These are phyloP conservation scores for Termitomyces sp. DNA, from an alignment of 768 basidiomycete species.

Conservation along the genomic window DNA sequence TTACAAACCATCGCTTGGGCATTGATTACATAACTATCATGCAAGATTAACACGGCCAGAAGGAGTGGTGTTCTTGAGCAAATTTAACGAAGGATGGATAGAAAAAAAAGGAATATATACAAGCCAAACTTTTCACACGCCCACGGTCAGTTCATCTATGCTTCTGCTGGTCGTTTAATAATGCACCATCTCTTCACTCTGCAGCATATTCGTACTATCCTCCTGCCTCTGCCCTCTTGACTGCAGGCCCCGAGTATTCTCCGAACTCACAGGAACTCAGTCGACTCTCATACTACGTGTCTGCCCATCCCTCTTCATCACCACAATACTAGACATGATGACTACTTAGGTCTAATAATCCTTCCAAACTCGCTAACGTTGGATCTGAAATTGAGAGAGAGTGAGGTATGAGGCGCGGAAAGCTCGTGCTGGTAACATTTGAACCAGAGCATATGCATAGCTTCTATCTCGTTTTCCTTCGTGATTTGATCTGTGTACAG, in stretches of 20 bases:
- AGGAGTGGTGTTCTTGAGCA: no score
- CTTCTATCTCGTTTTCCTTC: neutral
- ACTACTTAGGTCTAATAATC: slow-evolving; percentile 56
- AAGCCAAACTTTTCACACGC: slow-evolving; percentile 2
- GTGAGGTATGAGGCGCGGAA: slow-evolving; percentile 60
- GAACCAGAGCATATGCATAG: slow-evolving; percentile 69
- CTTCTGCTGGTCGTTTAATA: slow-evolving; percentile 14
- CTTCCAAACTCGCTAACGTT: slow-evolving; percentile 75
- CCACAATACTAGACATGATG: neutral
- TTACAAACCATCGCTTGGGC: no score
- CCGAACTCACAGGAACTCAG: slow-evolving; percentile 86
- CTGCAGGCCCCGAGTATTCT: slow-evolving; percentile 73
- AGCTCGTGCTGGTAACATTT: slow-evolving; percentile 69
- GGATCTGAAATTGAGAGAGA: slow-evolving; percentile 71
- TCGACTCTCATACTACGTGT: slow-evolving; percentile 80
- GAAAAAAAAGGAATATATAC: slow-evolving; percentile 4
- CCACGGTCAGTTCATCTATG: slow-evolving; percentile 10
- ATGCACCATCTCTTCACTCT: slow-evolving; percentile 79
- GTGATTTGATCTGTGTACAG: slow-evolving; percentile 31
- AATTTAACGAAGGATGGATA: neutral
- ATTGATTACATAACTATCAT: no score
- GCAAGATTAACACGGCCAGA: no score
- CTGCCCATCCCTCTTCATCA: slow-evolving; percentile 10
- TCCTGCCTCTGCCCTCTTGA: slow-evolving; percentile 64
- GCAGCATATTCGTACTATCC: slow-evolving; percentile 90